Evolutionary conservation across 768 basidiomycete genomes (phyloP).

Genomic region (Imleria badia): DNA sequence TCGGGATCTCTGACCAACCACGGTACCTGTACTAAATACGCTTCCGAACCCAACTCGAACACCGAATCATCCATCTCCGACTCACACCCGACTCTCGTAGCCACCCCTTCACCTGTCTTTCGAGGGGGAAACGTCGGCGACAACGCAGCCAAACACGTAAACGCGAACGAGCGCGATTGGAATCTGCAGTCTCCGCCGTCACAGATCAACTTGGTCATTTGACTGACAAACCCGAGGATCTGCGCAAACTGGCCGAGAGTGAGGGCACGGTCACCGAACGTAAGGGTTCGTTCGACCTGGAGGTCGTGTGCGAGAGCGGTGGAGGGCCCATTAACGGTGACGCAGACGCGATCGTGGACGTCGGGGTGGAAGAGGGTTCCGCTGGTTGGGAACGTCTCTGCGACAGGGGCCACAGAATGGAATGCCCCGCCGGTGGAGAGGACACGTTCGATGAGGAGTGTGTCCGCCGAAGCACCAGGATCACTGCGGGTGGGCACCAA

Average conservation of each 20-base stretch:
- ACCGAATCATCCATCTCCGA: not conserved
- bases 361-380: slow-evolving; percentile 9
- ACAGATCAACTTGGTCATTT: slow-evolving; percentile 1
- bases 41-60: slow-evolving; percentile 12
- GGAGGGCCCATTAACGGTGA: not conserved
- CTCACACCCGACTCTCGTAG: not conserved
- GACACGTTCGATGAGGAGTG: slow-evolving; percentile 15
- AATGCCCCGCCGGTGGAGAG: slow-evolving; percentile 7
- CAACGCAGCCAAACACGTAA: slow-evolving; percentile 8
- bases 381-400: not conserved
- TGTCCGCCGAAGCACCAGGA: not conserved
- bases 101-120: not conserved
- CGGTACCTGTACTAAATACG: slow-evolving; percentile 5
- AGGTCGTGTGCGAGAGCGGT: not conserved
- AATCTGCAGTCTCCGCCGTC: slow-evolving; percentile 9
- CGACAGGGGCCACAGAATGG: slow-evolving; percentile 4
- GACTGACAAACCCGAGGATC: slow-evolving; percentile 10
- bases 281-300: slow-evolving; percentile 10
- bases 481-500: not conserved
- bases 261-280: not conserved
- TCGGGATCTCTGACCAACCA: slow-evolving; percentile 2
- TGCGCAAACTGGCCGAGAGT: slow-evolving; percentile 3
- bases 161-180: slow-evolving; percentile 16
- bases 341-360: slow-evolving; percentile 9
- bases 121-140: slow-evolving; percentile 2